These are phyloP conservation scores for Aspergillus leporis DNA, from an alignment of 495 filamentous ascomycete species.

Conservation along the genomic window DNA sequence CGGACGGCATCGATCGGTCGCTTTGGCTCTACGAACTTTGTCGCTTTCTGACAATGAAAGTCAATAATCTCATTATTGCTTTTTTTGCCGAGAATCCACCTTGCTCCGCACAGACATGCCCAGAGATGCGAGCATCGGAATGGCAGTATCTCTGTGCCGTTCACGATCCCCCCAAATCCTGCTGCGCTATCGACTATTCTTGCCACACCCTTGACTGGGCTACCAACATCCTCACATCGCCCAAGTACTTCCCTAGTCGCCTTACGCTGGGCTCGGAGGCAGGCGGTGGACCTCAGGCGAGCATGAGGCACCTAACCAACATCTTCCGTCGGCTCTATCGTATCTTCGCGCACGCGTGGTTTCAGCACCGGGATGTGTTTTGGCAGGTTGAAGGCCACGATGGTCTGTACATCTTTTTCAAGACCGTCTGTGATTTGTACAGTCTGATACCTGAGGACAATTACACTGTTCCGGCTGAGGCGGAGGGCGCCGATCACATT, in stretches of 20 bases:
- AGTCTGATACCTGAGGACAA: slow-evolving; percentile 86
- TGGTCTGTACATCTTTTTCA: slow-evolving; percentile 93
- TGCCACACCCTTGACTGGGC: slow-evolving; percentile 98
- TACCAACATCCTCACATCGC: slow-evolving; percentile 81
- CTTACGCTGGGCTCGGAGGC: slow-evolving; percentile 70
- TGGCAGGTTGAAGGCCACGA: slow-evolving; percentile 89
- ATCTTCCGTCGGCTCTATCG: slow-evolving; percentile 92
- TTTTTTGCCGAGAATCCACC: slow-evolving; percentile 88
- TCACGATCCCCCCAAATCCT: slow-evolving; percentile 90
- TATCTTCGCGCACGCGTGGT: slow-evolving; percentile 99
- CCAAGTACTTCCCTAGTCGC: slow-evolving; percentile 89
- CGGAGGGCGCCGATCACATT: slow-evolving; percentile 70
- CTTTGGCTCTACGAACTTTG: slow-evolving; percentile 98
- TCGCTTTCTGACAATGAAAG: slow-evolving; percentile 89
- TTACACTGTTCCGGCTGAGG: slow-evolving; percentile 91
- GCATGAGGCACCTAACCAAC: slow-evolving; percentile 83
- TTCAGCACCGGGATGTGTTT: slow-evolving; percentile 92
- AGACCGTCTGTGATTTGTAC: slow-evolving; percentile 92
- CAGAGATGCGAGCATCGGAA: slow-evolving; percentile 97
- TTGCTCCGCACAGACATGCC: slow-evolving; percentile 83
- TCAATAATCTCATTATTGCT: slow-evolving; percentile 85
- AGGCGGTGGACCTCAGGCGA: slow-evolving; percentile 57
- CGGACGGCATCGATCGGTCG: slow-evolving; percentile 74
- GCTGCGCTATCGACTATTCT: slow-evolving; percentile 98
- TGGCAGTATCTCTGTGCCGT: slow-evolving; percentile 99